Conservation (phyloP, 768 basidiomycete species). For the Russula vinacea region DNA sequence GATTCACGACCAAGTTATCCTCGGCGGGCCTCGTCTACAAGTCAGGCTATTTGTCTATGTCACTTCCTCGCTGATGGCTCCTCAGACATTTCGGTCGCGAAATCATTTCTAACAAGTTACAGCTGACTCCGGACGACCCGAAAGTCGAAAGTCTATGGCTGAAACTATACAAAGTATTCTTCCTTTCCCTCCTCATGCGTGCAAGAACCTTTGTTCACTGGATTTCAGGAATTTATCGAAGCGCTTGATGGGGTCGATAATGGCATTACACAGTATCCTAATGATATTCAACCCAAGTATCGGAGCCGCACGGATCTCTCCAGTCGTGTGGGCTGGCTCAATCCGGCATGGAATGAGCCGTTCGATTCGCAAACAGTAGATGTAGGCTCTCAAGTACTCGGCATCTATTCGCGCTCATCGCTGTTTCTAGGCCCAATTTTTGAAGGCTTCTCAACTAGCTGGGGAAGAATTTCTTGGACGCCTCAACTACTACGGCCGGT, state of each 20-base stretch:
- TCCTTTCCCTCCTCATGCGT: neutral
- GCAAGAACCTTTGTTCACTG: slow-evolving; percentile 19
- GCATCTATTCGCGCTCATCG: neutral
- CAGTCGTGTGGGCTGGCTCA: slow-evolving; percentile 76
- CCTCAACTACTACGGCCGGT: slow-evolving; percentile 77
- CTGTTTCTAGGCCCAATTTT: slow-evolving; percentile 58
- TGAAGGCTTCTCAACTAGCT: slow-evolving; percentile 73
- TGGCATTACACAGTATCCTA: slow-evolving; percentile 78
- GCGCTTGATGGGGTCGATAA: slow-evolving; percentile 95
- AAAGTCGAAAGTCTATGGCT: slow-evolving; percentile 77
- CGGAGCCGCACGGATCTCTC: slow-evolving; percentile 78
- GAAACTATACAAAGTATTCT: slow-evolving; percentile 76
- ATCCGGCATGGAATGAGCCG: slow-evolving; percentile 89
- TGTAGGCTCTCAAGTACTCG: slow-evolving; percentile 46
- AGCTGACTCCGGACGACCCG: slow-evolving; percentile 51
- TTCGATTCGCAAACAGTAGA: slow-evolving; percentile 64
- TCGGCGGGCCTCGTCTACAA: slow-evolving; percentile 96
- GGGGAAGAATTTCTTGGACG: slow-evolving; percentile 81
- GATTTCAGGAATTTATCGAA: slow-evolving; percentile 81
- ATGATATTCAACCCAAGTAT: slow-evolving; percentile 66
- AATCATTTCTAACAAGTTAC: slow-evolving; percentile 64
- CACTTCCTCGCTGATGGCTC: neutral
- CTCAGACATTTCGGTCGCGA: slow-evolving; percentile 84
- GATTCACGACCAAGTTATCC: slow-evolving; percentile 83
- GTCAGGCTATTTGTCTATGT: slow-evolving; percentile 43